Conservation (phyloP, 2,329 filamentous ascomycete genomes). For the Rhynchosporium agropyri region DNA sequence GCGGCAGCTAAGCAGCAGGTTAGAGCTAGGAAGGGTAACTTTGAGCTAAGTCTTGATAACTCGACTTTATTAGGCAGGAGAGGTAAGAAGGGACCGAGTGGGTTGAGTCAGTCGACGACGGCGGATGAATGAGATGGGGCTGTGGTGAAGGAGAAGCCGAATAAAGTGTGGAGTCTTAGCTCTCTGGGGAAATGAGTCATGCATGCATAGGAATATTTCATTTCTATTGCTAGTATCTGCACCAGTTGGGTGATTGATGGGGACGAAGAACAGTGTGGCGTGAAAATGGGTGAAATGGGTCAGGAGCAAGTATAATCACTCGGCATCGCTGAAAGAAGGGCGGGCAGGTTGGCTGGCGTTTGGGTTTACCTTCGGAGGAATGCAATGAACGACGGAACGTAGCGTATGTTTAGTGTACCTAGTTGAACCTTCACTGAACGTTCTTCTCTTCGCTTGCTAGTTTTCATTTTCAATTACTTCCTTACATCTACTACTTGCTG, state of each 20-base stretch:
- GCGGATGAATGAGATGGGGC: conserved; percentile 22
- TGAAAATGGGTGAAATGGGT: not conserved
- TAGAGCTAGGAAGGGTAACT: conserved; percentile 72
- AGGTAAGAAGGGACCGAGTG: conserved; percentile 50
- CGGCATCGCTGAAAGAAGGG: not conserved
- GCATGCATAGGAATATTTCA: conserved; percentile 2
- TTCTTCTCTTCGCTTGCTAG: not conserved
- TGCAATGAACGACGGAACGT: too few species aligned
- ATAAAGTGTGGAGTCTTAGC: not conserved
- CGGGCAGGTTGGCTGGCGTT: not conserved
- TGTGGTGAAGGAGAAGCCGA: not conserved
- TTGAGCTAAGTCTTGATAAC: conserved; percentile 90
- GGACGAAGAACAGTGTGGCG: too few species aligned
- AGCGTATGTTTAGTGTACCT: too few species aligned
- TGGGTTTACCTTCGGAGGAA: not conserved
- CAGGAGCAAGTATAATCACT: not conserved
- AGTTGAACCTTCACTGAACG: not conserved
- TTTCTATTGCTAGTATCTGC: not conserved
- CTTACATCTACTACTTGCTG: not conserved
- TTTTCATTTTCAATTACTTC: not conserved
- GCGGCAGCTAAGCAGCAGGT: conserved; percentile 83
- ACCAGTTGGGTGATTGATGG: too few species aligned
- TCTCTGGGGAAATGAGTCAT: not conserved
- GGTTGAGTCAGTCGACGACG: conserved; percentile 35
- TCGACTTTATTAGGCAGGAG: conserved; percentile 82